phyloP scores from a whole-genome alignment of 371 early-diverging fungal species.

The Syncephalastrum racemosum region DNA sequence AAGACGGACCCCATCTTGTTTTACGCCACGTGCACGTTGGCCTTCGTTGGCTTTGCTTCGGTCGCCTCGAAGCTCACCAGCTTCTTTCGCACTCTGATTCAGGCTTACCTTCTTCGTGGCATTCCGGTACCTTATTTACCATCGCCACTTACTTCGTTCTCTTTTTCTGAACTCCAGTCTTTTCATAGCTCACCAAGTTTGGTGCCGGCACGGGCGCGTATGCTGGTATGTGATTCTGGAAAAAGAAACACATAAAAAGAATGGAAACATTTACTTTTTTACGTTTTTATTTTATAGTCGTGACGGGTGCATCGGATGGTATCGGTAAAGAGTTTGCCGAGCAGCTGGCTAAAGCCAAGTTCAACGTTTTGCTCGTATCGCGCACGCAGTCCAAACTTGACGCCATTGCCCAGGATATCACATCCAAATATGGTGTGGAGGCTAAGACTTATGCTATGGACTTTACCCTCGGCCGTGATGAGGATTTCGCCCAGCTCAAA shows the following conservation, averaged over 20 bases:
- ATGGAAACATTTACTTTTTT: not conserved
- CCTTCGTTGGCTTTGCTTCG: constrained; percentile 50
- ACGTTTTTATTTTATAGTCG: constrained; percentile 49
- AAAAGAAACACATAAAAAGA: too few species aligned
- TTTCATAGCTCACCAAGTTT: constrained; percentile 68
- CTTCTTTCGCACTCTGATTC: constrained; percentile 53
- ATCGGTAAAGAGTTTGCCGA: constrained; percentile 95
- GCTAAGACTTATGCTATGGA: constrained; percentile 81
- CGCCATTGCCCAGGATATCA: constrained; percentile 68
- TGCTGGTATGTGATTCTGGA: constrained; percentile 64
- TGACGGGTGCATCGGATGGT: constrained; percentile 98
- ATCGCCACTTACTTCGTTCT: not conserved
- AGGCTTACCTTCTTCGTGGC: constrained; percentile 61
- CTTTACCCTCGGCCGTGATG: constrained; percentile 66
- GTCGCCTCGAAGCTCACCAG: constrained; percentile 46
- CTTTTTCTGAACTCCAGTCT: not conserved
- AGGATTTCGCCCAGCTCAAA: constrained; percentile 69
- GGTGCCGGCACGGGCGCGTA: constrained; percentile 84
- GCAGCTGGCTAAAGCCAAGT: constrained; percentile 83
- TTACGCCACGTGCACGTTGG: constrained; percentile 35
- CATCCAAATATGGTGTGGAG: constrained; percentile 60
- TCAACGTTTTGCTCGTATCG: constrained; percentile 90
- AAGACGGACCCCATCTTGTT: constrained; percentile 13
- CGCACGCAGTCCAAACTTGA: constrained; percentile 88
- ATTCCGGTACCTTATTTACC: constrained; percentile 42